Evolutionary conservation across 202 grass and related monocot species (phyloP).

Genomic region (Schoenoplectus triqueter): DNA sequence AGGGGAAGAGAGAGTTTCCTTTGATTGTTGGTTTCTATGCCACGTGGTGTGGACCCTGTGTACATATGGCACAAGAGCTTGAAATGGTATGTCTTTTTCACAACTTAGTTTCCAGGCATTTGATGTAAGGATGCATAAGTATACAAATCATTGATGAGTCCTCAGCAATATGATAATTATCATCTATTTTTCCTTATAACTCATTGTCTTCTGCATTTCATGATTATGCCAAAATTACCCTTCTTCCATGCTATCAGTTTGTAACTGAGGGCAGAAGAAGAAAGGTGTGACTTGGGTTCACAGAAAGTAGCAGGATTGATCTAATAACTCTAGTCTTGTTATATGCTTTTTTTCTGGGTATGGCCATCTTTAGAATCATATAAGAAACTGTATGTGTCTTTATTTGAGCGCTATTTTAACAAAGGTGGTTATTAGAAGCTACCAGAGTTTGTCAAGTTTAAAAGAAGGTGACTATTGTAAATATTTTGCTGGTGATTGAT

Average conservation of each 20-base stretch:
- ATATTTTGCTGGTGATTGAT: neutral
- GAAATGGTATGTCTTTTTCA: conserved; percentile 33
- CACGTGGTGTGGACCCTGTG: conserved; percentile 71
- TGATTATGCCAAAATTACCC: neutral
- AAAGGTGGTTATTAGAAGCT: neutral
- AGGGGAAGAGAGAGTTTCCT: conserved; percentile 60
- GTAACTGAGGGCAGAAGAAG: neutral
- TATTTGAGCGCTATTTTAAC: conserved; percentile 2
- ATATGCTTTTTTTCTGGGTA: too few species aligned
- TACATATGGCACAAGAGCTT: conserved; percentile 39
- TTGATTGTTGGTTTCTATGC: conserved; percentile 82
- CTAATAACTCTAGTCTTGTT: too few species aligned
- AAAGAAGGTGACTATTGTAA: neutral
- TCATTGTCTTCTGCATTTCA: neutral
- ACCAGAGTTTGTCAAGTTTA: neutral
- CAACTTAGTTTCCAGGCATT: neutral
- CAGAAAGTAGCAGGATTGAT: neutral
- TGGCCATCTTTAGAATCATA: neutral
- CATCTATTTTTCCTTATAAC: neutral
- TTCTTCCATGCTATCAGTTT: neutral
- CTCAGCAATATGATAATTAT: neutral
- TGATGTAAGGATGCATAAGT: neutral
- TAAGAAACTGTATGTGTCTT: neutral
- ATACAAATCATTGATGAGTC: neutral
- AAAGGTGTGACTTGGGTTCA: neutral